These are phyloP conservation scores for Exobasidium cylindrosporum DNA, from an alignment of 1,284 basidiomycete species.

Conservation along the genomic window DNA sequence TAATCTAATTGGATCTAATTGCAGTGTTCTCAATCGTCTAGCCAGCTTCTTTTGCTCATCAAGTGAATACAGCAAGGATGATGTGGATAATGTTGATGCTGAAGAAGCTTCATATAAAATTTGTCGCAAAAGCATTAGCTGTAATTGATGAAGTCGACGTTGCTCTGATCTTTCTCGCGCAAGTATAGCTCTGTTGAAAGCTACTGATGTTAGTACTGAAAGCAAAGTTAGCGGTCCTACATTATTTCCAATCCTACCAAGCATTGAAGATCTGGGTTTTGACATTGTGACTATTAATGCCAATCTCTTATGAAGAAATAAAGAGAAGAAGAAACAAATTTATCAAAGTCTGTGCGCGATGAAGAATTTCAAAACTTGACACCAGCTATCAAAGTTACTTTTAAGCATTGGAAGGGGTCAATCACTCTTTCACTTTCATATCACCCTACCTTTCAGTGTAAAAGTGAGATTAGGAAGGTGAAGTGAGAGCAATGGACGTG, in stretches of 20 bases:
- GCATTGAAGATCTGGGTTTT: not conserved
- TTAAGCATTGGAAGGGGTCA: not conserved
- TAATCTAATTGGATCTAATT: not conserved
- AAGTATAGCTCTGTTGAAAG: not conserved
- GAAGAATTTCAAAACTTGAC: not conserved
- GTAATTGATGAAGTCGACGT: conserved; percentile 1
- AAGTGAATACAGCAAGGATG: not conserved
- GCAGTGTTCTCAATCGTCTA: not conserved
- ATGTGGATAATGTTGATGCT: not conserved
- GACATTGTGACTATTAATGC: not conserved
- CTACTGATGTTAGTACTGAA: not conserved
- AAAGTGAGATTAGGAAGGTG: too few species aligned
- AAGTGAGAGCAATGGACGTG: conserved; percentile 3
- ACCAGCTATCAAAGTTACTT: too few species aligned
- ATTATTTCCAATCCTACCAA: not conserved
- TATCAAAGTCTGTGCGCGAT: not conserved
- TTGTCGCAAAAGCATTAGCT: not conserved
- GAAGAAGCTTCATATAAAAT: not conserved
- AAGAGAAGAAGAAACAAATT: not conserved
- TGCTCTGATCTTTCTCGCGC: conserved; percentile 2
- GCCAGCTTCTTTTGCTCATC: conserved; percentile 3
- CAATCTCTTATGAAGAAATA: not conserved
- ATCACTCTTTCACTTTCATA: not conserved
- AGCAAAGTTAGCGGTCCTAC: not conserved
- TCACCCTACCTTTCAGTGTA: not conserved